Evolutionary conservation across 176 grass and related monocot species (phyloP).

Genomic region (Chrysopogon serrulatus): DNA sequence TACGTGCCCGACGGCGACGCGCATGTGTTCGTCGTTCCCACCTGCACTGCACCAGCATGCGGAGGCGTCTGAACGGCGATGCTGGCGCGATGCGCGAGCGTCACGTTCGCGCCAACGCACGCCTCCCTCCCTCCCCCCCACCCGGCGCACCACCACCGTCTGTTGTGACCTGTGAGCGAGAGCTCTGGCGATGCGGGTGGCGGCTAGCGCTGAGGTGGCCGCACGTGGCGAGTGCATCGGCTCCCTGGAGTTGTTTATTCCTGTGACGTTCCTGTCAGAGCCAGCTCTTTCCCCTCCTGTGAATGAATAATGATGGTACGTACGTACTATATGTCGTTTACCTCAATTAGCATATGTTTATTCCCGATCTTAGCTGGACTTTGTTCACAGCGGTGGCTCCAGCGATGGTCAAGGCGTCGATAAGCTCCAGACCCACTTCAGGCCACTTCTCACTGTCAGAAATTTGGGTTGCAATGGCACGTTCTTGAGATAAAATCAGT

Average conservation of each 20-base stretch:
- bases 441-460: neutral
- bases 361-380: neutral
- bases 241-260: neutral
- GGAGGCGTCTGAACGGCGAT: constrained; percentile 8
- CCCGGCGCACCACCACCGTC: neutral
- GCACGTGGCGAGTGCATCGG: neutral
- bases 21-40: neutral
- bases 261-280: neutral
- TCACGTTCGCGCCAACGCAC: neutral
- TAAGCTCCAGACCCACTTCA: neutral
- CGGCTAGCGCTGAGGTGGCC: neutral
- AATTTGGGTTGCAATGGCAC: neutral
- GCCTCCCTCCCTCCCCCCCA: neutral
- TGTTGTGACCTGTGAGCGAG: neutral
- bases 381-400: neutral
- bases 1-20: neutral
- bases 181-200: neutral
- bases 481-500: neutral
- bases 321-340: no score
- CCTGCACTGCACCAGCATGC: no score
- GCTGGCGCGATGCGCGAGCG: neutral
- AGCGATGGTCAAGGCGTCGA: neutral
- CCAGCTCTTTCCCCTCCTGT: neutral
- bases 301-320: neutral
- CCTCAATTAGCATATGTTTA: neutral